These are phyloP conservation scores for Penicillium crustosum DNA, from an alignment of 2,329 filamentous ascomycete genomes.

Conservation along the genomic window DNA sequence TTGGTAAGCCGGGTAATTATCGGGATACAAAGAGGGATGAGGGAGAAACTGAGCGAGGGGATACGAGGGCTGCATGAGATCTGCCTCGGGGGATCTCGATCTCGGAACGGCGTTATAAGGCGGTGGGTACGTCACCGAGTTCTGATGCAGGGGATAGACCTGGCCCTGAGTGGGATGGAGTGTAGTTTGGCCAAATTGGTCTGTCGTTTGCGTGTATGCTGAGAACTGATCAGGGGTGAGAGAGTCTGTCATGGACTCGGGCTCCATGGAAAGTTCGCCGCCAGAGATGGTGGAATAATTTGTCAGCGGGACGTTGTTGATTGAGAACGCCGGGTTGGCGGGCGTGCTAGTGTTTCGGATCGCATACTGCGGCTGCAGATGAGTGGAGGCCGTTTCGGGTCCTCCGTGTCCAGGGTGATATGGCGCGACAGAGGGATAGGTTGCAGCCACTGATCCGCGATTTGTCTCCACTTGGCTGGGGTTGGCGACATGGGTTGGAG, in stretches of 20 bases:
- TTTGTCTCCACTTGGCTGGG: conserved; percentile 1
- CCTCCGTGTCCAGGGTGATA: conserved; percentile 4
- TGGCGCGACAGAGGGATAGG: conserved; percentile 2
- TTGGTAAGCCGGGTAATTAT: conserved; percentile 19
- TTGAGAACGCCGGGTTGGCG: conserved; percentile 8
- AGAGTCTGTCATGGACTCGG: conserved; percentile 26
- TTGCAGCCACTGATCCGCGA: background rate
- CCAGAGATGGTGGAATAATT: conserved; percentile 27
- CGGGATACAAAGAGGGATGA: conserved; percentile 22
- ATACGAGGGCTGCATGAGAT: conserved; percentile 25
- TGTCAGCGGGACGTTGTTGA: conserved; percentile 13
- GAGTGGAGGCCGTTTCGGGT: background rate
- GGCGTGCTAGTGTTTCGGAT: conserved; percentile 12
- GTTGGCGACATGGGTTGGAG: conserved; percentile 21
- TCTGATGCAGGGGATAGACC: conserved; percentile 31
- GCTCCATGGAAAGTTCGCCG: conserved; percentile 29
- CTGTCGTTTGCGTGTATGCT: conserved; percentile 13
- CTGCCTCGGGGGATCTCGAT: conserved; percentile 19
- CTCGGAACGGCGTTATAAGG: conserved; percentile 33
- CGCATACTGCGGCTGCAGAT: conserved; percentile 17
- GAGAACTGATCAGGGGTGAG: conserved; percentile 17
- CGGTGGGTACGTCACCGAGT: conserved; percentile 36
- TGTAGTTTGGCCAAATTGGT: conserved; percentile 16
- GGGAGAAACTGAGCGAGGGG: conserved; percentile 18
- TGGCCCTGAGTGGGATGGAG: conserved; percentile 19